Base-by-base conservation (phyloP, 306 rosid species). In the Rubus idaeus region DNA sequence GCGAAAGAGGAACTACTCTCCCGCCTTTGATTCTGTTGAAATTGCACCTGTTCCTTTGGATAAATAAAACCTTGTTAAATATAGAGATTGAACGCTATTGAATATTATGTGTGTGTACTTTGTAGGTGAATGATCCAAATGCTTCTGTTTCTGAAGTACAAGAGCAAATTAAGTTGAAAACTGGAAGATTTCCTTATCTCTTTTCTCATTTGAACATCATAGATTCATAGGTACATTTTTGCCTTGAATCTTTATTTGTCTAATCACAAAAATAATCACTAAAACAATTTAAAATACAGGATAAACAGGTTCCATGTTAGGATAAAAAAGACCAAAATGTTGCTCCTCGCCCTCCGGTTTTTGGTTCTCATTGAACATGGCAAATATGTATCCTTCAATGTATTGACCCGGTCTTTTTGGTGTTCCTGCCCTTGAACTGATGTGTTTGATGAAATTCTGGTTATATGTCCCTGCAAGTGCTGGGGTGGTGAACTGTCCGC, bases 1-100 rank as follows among this genome's bases (percentile, higher is more conserved):
- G 83, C 5, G 45, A 44, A 50, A 26, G 71, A 66, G 26, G 77
- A 68, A 17, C 55, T 70, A 26, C 63, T 51, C 72, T 76, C 93
- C 4, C 93, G 88, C 68, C 97, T 91, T 74, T 89, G 86, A 89
- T 81, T 72, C 26, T 58, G 40, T 7, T 14, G 35, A 60, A 61
- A 5, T 40, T 42, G 10, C 6, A 14, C 52, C 40, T 55, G 7
- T 56, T 3, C 10, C 20, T 56, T 73, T 41, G 10, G 55, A 42
- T 67, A 5, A 67, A 67, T 42, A 67, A 67, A 57, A 57, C 14
- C 63, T 20, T 20, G 44, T 12, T 2, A 61, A 11, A 61, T 30
- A 26, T 42, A 30, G 44, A 35, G 6, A 35, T 3, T 35, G 68
- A 62, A 62, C 4, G 17, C 41, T 61, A 2, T 13, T 30, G 40